These are phyloP conservation scores for Crithidia bombi DNA, from an alignment of 208 protist species.

Conservation along the genomic window DNA sequence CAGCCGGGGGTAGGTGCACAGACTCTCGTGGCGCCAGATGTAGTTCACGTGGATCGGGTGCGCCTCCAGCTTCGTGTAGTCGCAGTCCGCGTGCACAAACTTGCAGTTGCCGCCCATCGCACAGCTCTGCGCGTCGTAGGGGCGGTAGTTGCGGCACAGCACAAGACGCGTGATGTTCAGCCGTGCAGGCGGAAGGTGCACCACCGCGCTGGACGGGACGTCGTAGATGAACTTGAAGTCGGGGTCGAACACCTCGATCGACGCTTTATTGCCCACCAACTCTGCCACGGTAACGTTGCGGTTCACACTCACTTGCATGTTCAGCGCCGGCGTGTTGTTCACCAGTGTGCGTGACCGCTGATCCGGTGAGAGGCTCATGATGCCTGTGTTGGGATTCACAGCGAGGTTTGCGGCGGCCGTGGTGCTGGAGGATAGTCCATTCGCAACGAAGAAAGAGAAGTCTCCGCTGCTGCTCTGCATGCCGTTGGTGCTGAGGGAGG, in stretches of 20 bases:
- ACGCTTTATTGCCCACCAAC: constrained; percentile 12
- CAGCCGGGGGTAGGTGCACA: constrained; percentile 72
- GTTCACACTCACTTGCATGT: constrained; percentile 1
- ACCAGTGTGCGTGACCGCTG: constrained; percentile 14
- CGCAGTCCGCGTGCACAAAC: constrained; percentile 80
- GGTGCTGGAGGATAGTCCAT: constrained; percentile 1
- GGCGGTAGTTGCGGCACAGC: constrained; percentile 76
- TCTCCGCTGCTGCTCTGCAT: constrained; percentile 15
- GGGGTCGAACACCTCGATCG: constrained; percentile 62
- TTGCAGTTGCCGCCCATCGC: constrained; percentile 72
- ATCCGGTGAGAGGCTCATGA: constrained; percentile 6
- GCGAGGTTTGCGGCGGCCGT: background rate
- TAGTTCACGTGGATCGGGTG: constrained; percentile 86
- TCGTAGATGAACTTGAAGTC: constrained; percentile 73
- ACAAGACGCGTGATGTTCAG: constrained; percentile 89
- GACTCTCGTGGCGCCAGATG: constrained; percentile 56
- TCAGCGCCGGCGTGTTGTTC: constrained; percentile 2
- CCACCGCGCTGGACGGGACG: constrained; percentile 53
- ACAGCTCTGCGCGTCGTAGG: constrained; percentile 53
- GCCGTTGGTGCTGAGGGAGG: background rate
- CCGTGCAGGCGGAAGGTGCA: constrained; percentile 66
- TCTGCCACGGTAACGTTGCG: constrained; percentile 6
- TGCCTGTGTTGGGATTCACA: background rate
- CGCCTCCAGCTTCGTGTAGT: constrained; percentile 45
- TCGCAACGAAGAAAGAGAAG: constrained; percentile 20